Evolutionary conservation across 129 eudicot species (phyloP).

Genomic region (Helichrysum umbraculigerum): DNA sequence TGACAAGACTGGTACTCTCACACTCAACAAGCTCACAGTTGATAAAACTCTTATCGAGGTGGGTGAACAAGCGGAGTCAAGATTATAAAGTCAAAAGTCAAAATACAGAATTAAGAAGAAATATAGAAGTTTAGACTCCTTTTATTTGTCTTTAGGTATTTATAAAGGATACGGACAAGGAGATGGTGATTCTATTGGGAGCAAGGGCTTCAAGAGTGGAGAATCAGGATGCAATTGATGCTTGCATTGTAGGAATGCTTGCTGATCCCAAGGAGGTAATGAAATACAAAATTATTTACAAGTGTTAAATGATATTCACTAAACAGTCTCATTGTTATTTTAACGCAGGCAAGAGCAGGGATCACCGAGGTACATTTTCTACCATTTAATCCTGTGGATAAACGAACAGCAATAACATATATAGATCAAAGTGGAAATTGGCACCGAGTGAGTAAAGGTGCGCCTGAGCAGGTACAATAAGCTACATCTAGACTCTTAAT

Average conservation of each 20-base stretch:
- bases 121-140: not conserved
- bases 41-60: constrained; percentile 79
- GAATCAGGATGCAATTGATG: constrained; percentile 91
- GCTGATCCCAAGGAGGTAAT: constrained; percentile 75
- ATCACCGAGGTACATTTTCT: constrained; percentile 81
- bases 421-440: constrained; percentile 58
- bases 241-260: constrained; percentile 85
- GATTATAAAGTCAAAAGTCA: not conserved
- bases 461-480: constrained; percentile 79
- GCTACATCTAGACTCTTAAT: not conserved
- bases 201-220: constrained; percentile 94
- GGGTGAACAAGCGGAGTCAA: not conserved
- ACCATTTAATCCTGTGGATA: constrained; percentile 82
- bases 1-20: constrained; percentile 94
- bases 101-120: not conserved
- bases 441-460: constrained; percentile 88
- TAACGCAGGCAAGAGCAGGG: constrained; percentile 70
- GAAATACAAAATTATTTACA: not conserved
- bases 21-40: constrained; percentile 83
- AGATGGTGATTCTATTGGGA: constrained; percentile 49
- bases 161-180: constrained; percentile 56
- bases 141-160: constrained; percentile 40
- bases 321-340: constrained; percentile 1
- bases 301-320: not conserved
- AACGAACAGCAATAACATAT: constrained; percentile 87